Base-by-base conservation (phyloP, 208 protist genomes). In the Leishmania turanica region DNA sequence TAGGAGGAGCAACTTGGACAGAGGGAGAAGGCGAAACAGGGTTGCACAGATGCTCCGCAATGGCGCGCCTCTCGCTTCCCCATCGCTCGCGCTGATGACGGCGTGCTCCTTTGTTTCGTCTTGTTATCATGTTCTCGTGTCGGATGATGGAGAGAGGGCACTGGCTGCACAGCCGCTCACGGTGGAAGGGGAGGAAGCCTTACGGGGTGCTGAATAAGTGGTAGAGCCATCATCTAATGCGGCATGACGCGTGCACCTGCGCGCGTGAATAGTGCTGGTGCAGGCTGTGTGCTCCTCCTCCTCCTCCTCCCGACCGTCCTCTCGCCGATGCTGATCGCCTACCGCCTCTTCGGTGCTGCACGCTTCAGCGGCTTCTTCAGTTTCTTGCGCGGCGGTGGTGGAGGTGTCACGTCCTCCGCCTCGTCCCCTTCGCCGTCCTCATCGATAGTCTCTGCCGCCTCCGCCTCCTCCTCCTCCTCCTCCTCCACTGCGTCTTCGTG, bases 311-410 rank as follows among this genome's bases (percentile, higher is more conserved):
- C 4, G 9, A 40, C n/a, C 60, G 2, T 66, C 60, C 60, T 37
- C 60, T 51, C 19, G 7, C 37, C 2, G 68, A 51, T 47, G 24
- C 24, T 37, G 42, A n/a, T 31, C 42, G n/a, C 27, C 68, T 72
- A 72, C 40, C 68, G 42, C 68, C 68, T 72, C 68, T 72, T 72
- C 42, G 27, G 68, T 15, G 79, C 49, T 9, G 79, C 82, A 72
- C 86, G 85, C 79, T 85, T 87, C 24, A 90, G n/a, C 11, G 70
- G 45, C 64, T 89, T 91, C 79, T 88, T 89, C 45, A 82, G 19
- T 37, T 85, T 84, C 75, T 88, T 91, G 45, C 73, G 74, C 31
- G 78, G 82, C 45, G 84, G 79, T 51, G 83, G 82, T 34, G 81
- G 80, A n/a, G 85, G 79, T 45, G 62, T n/a, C 4, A 56, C 74